Percentiles rank a stretch among this genome's conserved stretches.
Conservation (phyloP, 345 rosid species). For the Xanthoceras sorbifolium region DNA sequence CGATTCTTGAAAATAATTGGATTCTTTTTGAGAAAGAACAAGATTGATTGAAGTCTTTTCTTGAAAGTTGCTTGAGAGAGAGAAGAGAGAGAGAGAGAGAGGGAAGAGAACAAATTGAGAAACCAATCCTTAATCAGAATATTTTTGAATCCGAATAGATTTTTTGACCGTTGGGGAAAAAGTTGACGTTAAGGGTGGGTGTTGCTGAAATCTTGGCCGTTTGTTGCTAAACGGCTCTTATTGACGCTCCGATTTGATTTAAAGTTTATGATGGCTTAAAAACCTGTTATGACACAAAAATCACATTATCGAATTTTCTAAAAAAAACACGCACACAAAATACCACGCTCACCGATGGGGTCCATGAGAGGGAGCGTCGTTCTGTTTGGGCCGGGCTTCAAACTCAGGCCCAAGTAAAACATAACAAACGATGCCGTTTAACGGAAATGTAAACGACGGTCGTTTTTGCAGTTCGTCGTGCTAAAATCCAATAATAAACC, state of each 20-base stretch:
- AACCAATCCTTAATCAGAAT: background rate
- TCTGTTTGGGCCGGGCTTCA: background rate
- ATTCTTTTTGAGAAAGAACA: background rate
- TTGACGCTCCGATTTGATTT: constrained; percentile 73
- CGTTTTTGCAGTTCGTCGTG: background rate
- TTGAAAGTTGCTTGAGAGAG: constrained; percentile 6
- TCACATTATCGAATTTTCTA: too few species aligned
- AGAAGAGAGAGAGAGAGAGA: background rate
- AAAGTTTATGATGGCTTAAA: constrained; percentile 19
- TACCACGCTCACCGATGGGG: too few species aligned
- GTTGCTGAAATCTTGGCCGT: constrained; percentile 39
- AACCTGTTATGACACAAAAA: background rate
- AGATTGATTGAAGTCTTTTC: constrained; percentile 4
- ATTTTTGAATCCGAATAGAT: constrained; percentile 24
- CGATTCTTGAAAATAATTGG: background rate
- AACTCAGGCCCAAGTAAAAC: background rate
- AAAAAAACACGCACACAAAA: background rate
- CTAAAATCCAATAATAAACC: background rate
- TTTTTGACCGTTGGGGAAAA: constrained; percentile 72
- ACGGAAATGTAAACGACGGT: background rate
- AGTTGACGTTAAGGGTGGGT: constrained; percentile 53
- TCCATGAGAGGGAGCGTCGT: constrained; percentile 5
- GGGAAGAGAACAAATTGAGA: background rate
- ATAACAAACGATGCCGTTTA: background rate
- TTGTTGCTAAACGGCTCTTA: constrained; percentile 41